These are phyloP conservation scores for Phylloporus arenicola DNA, from an alignment of 768 basidiomycete genomes.

Conservation along the genomic window DNA sequence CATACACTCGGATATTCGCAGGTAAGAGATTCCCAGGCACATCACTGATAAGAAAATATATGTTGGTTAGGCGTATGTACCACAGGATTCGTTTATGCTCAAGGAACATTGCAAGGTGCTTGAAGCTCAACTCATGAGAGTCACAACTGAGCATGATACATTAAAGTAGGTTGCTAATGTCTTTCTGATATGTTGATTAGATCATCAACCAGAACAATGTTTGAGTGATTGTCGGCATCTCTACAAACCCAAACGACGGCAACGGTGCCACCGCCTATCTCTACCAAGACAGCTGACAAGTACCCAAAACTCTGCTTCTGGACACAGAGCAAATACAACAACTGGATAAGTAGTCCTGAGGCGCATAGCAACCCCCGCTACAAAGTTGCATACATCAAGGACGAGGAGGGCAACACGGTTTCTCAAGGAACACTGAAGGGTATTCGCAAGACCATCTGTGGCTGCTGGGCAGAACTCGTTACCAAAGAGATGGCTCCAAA, in stretches of 20 bases:
- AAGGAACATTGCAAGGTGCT: too few species aligned
- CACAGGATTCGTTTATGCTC: too few species aligned
- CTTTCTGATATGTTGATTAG: too few species aligned
- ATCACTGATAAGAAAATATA: too few species aligned
- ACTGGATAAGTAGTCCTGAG: not conserved
- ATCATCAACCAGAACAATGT: not conserved
- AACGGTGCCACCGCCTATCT: not conserved
- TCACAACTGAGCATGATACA: too few species aligned
- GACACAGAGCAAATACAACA: not conserved
- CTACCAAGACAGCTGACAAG: not conserved
- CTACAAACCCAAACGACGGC: not conserved
- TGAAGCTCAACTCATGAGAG: too few species aligned
- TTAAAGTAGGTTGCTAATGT: too few species aligned
- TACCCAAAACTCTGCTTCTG: not conserved
- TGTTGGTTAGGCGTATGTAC: too few species aligned
- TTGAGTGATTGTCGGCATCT: not conserved
- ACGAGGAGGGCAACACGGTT: not conserved
- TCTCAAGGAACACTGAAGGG: not conserved
- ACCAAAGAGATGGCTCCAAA: not conserved
- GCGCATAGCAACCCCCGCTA: not conserved
- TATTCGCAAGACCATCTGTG: not conserved
- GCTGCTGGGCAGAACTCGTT: slow-evolving; percentile 2
- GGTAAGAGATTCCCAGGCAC: too few species aligned
- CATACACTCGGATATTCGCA: too few species aligned
- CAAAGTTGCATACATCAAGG: not conserved